A percentile compares a stretch with the other conserved stretches of the same genome.
phyloP scores from a whole-genome alignment of 2,329 filamentous ascomycete species.

The Penicillium digitatum region DNA sequence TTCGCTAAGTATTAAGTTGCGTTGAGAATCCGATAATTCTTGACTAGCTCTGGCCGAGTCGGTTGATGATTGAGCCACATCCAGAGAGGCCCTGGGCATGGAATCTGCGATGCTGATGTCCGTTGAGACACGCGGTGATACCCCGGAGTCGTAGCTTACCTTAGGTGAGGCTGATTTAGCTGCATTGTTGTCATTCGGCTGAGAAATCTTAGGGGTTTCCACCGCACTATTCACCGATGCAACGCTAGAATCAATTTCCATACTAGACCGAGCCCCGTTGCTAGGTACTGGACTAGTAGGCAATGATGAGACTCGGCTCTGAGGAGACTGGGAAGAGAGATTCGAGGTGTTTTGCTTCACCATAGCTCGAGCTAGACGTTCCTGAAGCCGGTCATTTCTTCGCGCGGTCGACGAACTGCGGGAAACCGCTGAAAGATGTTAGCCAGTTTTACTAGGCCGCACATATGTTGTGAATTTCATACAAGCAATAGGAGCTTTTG shows the following conservation, averaged over 20 bases:
- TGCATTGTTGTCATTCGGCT: conserved; percentile 7
- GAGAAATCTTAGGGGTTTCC: conserved; percentile 21
- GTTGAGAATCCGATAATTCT: conserved; percentile 7
- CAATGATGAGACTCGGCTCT: conserved; percentile 51
- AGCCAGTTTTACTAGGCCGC: conserved; percentile 14
- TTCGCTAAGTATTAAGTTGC: background rate
- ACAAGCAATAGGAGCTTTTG: conserved; percentile 28
- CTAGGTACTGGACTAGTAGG: conserved; percentile 50
- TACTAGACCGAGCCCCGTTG: conserved; percentile 39
- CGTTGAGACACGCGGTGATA: conserved; percentile 23
- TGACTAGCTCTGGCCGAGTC: conserved; percentile 7
- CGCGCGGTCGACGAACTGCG: conserved; percentile 63
- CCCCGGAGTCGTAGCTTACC: conserved; percentile 30
- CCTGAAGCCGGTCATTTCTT: conserved; percentile 78
- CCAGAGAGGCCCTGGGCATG: conserved; percentile 11
- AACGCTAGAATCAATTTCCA: conserved; percentile 33
- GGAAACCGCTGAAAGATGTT: conserved; percentile 47
- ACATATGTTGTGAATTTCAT: conserved; percentile 15
- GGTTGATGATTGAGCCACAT: conserved; percentile 1
- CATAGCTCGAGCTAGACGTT: conserved; percentile 82
- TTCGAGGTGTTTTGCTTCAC: conserved; percentile 63
- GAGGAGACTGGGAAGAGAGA: conserved; percentile 46
- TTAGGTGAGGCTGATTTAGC: conserved; percentile 16
- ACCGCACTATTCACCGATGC: conserved; percentile 20
- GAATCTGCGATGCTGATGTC: conserved; percentile 23